Evolutionary conservation across 768 basidiomycete genomes (phyloP), one percentile per base, ranked within the genome.

Genomic region (Termitomyces bulborhizus): DNA sequence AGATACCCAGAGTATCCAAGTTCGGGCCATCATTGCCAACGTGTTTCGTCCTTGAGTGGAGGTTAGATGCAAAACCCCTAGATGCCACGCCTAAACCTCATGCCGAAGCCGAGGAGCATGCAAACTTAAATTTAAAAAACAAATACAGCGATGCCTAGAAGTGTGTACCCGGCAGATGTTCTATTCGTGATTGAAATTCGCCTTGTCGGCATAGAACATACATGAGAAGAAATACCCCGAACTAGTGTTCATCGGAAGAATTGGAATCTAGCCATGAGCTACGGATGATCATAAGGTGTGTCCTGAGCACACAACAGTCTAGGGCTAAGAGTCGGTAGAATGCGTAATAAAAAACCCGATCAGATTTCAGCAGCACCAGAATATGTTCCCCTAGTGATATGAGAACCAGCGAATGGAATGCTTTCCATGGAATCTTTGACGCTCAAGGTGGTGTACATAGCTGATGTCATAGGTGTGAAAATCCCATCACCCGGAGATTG

Each of bases 361-460:
- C 54, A 73, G 50, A 72, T 56, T 52, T 73, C 71, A 16, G 71
- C 62, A 36, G 65, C 69, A 34, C 69, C 70, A 37, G 63, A 64
- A 51, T 70, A 73, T 12, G 66, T 64, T 13, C 54, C 56, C 11
- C 63, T 61, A 4, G 66, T 55, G 39, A 62, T 31, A 49, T 53
- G 63, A 37, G 52, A 64, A 29, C 46, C 62, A 49, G 37, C 57
- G 43, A 56, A 64, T 21, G 50, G 57, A 53, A 66, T 53, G 32
- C 69, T 72, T 40, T 73, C 73, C 55, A 70, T 49, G 1, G 71
- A 73, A 42, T 60, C 59, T 27, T 67, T 65, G n/a, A 50, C 36
- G 40, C 52, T 61, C 3, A 62, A 47, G 16, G 67, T 70, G 11
- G 69, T 71, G 49, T 68, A 69, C 32, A 68, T 53, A 11, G 65